These are phyloP conservation scores for Cryphonectria radicalis DNA, from an alignment of 2,329 filamentous ascomycete genomes.

Conservation along the genomic window DNA sequence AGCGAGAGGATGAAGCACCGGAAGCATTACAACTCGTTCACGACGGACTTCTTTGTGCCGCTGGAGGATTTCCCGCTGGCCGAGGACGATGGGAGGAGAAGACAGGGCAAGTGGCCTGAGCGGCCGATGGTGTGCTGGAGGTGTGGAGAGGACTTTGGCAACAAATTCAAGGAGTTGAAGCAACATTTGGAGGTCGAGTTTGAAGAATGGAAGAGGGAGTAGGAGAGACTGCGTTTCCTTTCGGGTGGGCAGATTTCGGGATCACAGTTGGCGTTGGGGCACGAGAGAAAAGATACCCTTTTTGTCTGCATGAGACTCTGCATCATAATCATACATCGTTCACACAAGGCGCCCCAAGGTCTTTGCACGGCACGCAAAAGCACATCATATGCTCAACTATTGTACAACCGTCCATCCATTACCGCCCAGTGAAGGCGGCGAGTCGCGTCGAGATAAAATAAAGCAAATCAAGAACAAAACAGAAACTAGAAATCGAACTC, in stretches of 20 bases:
- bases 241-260: neutral
- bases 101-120: constrained; percentile 63
- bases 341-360: neutral
- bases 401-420: neutral
- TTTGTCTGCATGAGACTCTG: neutral
- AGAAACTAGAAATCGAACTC: neutral
- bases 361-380: neutral
- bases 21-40: constrained; percentile 93
- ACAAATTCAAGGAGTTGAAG: constrained; percentile 75
- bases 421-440: neutral
- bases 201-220: constrained; percentile 53
- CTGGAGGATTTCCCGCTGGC: constrained; percentile 80
- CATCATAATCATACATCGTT: neutral
- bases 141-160: constrained; percentile 75
- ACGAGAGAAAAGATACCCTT: neutral
- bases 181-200: constrained; percentile 68
- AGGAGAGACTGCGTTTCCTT: neutral
- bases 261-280: constrained; percentile 16
- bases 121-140: constrained; percentile 81
- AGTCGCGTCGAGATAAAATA: neutral
- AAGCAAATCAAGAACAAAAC: neutral
- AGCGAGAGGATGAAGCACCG: constrained; percentile 73
- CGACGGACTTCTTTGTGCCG: constrained; percentile 79
- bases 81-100: constrained; percentile 64
- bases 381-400: neutral